phyloP scores from a whole-genome alignment of 768 basidiomycete genomes.

The Rhizopogon vesiculosus region DNA sequence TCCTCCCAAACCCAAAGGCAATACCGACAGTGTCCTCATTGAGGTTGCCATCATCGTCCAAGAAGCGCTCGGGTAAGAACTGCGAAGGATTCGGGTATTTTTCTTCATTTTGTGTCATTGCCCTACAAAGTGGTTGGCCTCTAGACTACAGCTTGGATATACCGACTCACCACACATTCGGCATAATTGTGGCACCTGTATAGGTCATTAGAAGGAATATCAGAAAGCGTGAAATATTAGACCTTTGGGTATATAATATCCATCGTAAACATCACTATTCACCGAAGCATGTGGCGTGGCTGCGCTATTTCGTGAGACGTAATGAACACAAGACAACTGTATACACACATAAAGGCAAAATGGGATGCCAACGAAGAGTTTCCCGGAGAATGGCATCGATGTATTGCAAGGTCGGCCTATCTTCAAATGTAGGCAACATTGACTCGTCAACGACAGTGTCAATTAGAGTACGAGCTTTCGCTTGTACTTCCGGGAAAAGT shows the following conservation, averaged over 20 bases:
- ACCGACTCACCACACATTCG: constrained; percentile 24
- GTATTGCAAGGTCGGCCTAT: constrained; percentile 22
- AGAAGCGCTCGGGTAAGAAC: constrained; percentile 30
- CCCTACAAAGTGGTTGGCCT: constrained; percentile 15
- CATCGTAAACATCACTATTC: constrained; percentile 20
- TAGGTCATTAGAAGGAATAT: background rate
- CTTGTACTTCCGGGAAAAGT: constrained; percentile 23
- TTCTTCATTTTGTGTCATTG: constrained; percentile 27
- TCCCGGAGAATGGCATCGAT: constrained; percentile 25
- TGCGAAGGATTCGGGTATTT: constrained; percentile 26
- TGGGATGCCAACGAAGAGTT: constrained; percentile 19
- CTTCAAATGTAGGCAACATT: constrained; percentile 22
- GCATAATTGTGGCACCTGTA: constrained; percentile 17
- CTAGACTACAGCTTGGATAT: background rate
- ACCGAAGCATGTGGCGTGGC: constrained; percentile 15
- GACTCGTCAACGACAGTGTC: constrained; percentile 19
- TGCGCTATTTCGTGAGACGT: background rate
- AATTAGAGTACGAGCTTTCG: constrained; percentile 24
- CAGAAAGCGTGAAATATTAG: background rate
- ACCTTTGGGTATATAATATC: constrained; percentile 24
- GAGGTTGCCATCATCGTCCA: constrained; percentile 14
- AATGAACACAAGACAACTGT: background rate
- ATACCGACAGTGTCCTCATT: constrained; percentile 16
- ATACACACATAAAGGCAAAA: constrained; percentile 18
- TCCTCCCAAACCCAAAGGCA: constrained; percentile 23